A percentile compares a stretch with the other conserved stretches of the same genome.
phyloP scores from a whole-genome alignment of 306 rosid genomes.

The Inga leiocalycina region DNA sequence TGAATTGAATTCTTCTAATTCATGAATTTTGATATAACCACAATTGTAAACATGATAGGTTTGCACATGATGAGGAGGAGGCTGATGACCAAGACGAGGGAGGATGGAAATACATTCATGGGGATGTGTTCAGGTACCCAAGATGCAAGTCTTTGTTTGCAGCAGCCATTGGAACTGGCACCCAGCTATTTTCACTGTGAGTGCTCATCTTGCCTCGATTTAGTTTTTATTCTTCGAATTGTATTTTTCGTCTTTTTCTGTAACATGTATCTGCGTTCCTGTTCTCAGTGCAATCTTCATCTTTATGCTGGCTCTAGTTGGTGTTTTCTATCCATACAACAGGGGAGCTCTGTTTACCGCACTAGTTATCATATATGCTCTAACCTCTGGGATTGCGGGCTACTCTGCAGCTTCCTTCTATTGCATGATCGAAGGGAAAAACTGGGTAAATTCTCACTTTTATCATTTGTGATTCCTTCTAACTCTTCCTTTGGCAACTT shows the following conservation, averaged over 20 bases:
- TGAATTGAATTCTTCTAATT: not conserved
- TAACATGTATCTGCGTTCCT: not conserved
- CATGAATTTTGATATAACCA: not conserved
- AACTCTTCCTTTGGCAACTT: constrained; percentile 2
- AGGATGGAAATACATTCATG: constrained; percentile 76
- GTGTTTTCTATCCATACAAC: constrained; percentile 37
- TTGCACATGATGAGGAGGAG: constrained; percentile 69
- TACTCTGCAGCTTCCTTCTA: constrained; percentile 29
- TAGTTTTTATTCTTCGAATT: not conserved
- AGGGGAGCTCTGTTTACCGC: constrained; percentile 32
- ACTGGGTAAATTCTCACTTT: constrained; percentile 28
- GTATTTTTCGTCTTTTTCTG: not conserved
- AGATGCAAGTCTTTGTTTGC: constrained; percentile 63
- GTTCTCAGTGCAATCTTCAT: constrained; percentile 21
- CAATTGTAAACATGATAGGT: constrained; percentile 32
- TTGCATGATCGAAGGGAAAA: constrained; percentile 36
- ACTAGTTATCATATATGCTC: constrained; percentile 28
- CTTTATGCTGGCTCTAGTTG: constrained; percentile 32
- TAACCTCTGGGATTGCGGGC: constrained; percentile 32
- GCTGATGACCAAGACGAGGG: constrained; percentile 75
- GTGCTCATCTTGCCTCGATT: constrained; percentile 17
- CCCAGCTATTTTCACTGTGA: constrained; percentile 69
- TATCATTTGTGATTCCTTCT: constrained; percentile 1
- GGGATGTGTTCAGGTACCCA: constrained; percentile 71
- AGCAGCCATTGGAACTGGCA: constrained; percentile 72